These are phyloP conservation scores for Lobosporangium transversale DNA, from an alignment of 192 early-diverging fungal species.

Conservation along the genomic window DNA sequence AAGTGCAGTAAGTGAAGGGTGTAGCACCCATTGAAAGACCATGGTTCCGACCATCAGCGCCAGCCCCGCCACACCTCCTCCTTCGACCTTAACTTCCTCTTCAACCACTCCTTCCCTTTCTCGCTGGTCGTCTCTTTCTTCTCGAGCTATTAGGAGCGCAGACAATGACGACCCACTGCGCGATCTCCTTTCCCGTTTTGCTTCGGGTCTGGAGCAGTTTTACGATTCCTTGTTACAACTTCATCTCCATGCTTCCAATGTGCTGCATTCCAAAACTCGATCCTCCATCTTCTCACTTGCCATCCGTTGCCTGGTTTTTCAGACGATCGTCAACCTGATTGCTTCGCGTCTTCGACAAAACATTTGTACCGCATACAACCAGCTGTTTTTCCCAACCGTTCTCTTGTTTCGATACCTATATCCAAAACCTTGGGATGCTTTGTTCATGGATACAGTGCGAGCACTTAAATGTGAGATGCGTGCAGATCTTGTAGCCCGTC, in stretches of 20 bases:
- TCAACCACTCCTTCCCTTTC: not conserved
- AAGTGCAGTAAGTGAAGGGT: not conserved
- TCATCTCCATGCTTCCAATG: not conserved
- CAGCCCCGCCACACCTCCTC: too few relatives aligned
- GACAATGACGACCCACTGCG: conserved; percentile 14
- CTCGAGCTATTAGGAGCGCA: not conserved
- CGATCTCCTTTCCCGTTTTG: conserved; percentile 24
- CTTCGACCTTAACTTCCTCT: not conserved
- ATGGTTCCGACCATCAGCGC: not conserved
- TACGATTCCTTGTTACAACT: conserved; percentile 18
- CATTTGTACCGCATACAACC: conserved; percentile 28
- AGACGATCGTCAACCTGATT: conserved; percentile 20
- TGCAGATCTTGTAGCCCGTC: conserved; percentile 24
- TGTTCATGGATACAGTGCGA: conserved; percentile 32
- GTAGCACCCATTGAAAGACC: too few relatives aligned
- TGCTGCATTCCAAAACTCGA: not conserved
- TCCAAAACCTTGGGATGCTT: conserved; percentile 24
- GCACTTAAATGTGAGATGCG: conserved; percentile 15
- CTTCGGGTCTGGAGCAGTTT: conserved; percentile 41
- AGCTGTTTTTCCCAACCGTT: conserved; percentile 34
- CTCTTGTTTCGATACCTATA: conserved; percentile 29
- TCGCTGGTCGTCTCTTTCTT: too few relatives aligned
- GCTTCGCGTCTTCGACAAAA: not conserved
- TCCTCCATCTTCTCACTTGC: conserved; percentile 13
- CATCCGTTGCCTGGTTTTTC: conserved; percentile 23